phyloP scores from a whole-genome alignment of 306 rosid genomes.

The Hylodesmum podocarpum region DNA sequence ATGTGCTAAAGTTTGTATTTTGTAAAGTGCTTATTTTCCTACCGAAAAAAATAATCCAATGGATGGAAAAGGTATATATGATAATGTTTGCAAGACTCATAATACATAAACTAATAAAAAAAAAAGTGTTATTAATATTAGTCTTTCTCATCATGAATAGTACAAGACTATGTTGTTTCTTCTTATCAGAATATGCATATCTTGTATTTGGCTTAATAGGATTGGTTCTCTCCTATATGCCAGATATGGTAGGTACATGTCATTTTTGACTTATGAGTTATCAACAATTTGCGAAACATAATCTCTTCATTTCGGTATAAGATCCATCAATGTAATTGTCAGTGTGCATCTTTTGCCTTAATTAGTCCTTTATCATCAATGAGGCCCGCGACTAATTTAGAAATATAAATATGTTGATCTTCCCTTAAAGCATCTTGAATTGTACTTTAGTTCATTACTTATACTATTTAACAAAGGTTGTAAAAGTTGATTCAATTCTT shows the following conservation, averaged over 20 bases:
- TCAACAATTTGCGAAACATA: constrained; percentile 7
- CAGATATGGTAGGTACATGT: constrained; percentile 7
- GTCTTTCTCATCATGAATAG: too few species aligned
- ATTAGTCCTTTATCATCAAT: background rate
- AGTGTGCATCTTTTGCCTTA: background rate
- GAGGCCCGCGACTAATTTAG: background rate
- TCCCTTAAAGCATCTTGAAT: background rate
- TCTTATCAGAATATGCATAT: background rate
- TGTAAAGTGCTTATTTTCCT: too few species aligned
- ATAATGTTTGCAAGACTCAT: too few species aligned
- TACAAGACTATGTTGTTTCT: too few species aligned
- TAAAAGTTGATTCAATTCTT: background rate
- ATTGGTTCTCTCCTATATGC: background rate
- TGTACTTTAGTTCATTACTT: background rate
- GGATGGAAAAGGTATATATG: too few species aligned
- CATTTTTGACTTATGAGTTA: constrained; percentile 8
- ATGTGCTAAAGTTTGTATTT: too few species aligned
- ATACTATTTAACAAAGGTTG: background rate
- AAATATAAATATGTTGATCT: background rate
- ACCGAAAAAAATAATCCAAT: too few species aligned
- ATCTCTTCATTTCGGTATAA: background rate
- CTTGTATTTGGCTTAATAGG: constrained; percentile 15
- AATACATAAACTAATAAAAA: too few species aligned
- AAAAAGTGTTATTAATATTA: too few species aligned
- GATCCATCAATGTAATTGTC: background rate